phyloP scores from a whole-genome alignment of 768 basidiomycete species.

The Boletus speciosus region DNA sequence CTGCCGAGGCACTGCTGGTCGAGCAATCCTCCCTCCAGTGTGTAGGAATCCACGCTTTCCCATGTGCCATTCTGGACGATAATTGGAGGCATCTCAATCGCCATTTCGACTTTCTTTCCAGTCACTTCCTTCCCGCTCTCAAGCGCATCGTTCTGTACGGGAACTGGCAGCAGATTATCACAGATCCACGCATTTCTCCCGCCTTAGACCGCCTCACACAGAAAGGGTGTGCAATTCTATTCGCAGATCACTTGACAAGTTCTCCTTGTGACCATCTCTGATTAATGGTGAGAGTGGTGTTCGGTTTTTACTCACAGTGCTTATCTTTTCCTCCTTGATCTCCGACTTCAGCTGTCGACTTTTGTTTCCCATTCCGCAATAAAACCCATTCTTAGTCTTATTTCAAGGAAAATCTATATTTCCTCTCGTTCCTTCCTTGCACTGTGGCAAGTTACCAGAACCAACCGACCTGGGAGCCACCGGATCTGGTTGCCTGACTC shows the following conservation, averaged over 20 bases:
- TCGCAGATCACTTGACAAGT: constrained; percentile 8
- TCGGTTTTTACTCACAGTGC: not conserved
- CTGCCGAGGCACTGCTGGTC: constrained; percentile 13
- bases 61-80: constrained; percentile 40
- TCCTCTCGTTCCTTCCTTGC: not conserved
- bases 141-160: constrained; percentile 47
- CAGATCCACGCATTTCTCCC: constrained; percentile 36
- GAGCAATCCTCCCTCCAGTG: constrained; percentile 36
- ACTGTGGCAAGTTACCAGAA: not conserved
- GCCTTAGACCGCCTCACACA: constrained; percentile 32
- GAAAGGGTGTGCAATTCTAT: constrained; percentile 32
- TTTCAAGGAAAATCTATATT: not conserved
- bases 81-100: constrained; percentile 30
- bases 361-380: not conserved
- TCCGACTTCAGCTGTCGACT: not conserved
- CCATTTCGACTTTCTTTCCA: constrained; percentile 47
- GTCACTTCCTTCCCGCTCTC: constrained; percentile 45
- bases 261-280: constrained; percentile 19
- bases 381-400: not conserved
- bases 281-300: constrained; percentile 5
- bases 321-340: not conserved
- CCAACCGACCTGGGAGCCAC: not conserved
- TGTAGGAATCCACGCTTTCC: constrained; percentile 50
- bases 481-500: not conserved
- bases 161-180: constrained; percentile 44